phyloP scores from a whole-genome alignment of 306 rosid genomes.

The Cucumis sativus region Cucumber_9930_V3 NC_026656.2:19899001-19899500 shows the following conservation, averaged over 20 bases:
- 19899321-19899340: neutral
- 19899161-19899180: neutral
- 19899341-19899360: neutral
- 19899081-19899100: too few species aligned
- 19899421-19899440: neutral
- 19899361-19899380: neutral
- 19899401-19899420: neutral
- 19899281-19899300: neutral
- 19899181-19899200: neutral
- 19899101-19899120: too few species aligned
- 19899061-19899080: too few species aligned
- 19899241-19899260: constrained; percentile 1
- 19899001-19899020: too few species aligned
- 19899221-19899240: neutral
- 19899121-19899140: too few species aligned
- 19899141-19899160: neutral
- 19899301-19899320: neutral
- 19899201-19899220: neutral
- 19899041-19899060: too few species aligned
- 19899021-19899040: too few species aligned
- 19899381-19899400: neutral
- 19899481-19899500: neutral
- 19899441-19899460: neutral
- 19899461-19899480: neutral
- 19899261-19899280: neutral